Percentiles rank a stretch among this genome's conserved stretches.
These are phyloP conservation scores for Phytopythium boreale DNA, from an alignment of 352 stramenopile species.

Conservation along the genomic window DNA sequence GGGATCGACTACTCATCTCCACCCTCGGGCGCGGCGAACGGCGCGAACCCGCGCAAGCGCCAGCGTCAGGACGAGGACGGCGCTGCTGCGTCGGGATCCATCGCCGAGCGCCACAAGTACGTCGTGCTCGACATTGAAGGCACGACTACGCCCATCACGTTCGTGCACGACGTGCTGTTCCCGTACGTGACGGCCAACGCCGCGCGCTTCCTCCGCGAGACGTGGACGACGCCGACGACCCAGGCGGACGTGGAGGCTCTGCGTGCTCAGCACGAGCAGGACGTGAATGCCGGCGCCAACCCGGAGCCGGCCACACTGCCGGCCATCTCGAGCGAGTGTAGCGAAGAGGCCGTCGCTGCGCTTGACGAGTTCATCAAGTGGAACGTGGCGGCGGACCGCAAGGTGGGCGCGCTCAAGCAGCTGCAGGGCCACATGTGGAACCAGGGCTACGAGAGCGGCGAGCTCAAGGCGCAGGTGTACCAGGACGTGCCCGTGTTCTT, in stretches of 20 bases:
- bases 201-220: conserved; percentile 50
- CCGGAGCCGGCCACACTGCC: conserved; percentile 25
- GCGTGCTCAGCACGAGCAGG: conserved; percentile 37
- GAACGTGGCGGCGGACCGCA: conserved; percentile 75
- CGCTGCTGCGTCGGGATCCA: conserved; percentile 11
- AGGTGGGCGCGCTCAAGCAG: conserved; percentile 87
- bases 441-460: conserved; percentile 81
- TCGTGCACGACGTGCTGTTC: conserved; percentile 95
- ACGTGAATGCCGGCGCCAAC: conserved; percentile 11
- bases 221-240: conserved; percentile 51
- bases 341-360: conserved; percentile 26
- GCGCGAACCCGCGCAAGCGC: conserved; percentile 38
- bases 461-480: conserved; percentile 90
- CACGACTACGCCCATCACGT: conserved; percentile 95
- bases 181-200: conserved; percentile 81
- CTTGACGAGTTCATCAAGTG: conserved; percentile 61
- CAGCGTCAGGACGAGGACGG: conserved; percentile 19
- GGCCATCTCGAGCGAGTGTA: conserved; percentile 9
- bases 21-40: conserved; percentile 33
- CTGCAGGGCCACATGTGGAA: conserved; percentile 91
- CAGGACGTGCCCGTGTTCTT: conserved; percentile 88
- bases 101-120: conserved; percentile 86
- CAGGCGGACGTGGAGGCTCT: conserved; percentile 47
- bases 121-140: conserved; percentile 96
- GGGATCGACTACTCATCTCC: conserved; percentile 69